Evolutionary conservation across 2,329 filamentous ascomycete genomes (phyloP).

Genomic region (Diaporthe ampelina): DNA sequence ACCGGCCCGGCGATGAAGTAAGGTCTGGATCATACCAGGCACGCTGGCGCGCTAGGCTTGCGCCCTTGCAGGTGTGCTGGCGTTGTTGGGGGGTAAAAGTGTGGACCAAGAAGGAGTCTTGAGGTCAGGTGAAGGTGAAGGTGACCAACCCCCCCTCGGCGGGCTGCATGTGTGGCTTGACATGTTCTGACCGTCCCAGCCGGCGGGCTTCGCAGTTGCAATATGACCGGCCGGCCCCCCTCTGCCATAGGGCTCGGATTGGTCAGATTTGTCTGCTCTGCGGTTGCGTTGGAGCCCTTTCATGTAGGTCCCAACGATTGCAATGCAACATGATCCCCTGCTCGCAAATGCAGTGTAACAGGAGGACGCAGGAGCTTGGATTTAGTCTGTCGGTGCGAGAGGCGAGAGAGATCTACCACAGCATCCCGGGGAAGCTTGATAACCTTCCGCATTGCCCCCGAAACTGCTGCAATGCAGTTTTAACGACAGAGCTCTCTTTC

Average conservation of each 20-base stretch:
- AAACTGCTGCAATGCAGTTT: constrained; percentile 1
- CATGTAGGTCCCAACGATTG: constrained; percentile 18
- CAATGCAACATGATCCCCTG: constrained; percentile 30
- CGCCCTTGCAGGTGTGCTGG: constrained; percentile 23
- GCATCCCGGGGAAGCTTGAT: constrained; percentile 19
- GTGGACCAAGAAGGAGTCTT: constrained; percentile 29
- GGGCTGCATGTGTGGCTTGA: constrained; percentile 31
- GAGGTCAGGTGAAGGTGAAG: constrained; percentile 36
- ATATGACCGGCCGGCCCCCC: not conserved
- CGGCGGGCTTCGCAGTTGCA: constrained; percentile 15
- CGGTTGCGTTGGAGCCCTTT: constrained; percentile 22
- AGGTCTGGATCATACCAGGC: not conserved
- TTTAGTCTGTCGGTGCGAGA: not conserved
- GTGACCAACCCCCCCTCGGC: constrained; percentile 24
- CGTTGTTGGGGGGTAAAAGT: not conserved
- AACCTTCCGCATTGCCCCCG: constrained; percentile 5
- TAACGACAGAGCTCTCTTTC: constrained; percentile 4
- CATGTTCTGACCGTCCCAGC: constrained; percentile 19
- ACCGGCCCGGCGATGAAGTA: not conserved
- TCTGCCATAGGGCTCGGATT: constrained; percentile 16
- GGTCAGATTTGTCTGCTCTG: not conserved
- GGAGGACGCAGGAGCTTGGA: constrained; percentile 26
- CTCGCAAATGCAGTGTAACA: constrained; percentile 35
- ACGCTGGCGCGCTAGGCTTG: not conserved
- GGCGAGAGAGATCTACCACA: constrained; percentile 6